phyloP scores from a whole-genome alignment of 345 rosid genomes.

The Passiflora organensis region DNA sequence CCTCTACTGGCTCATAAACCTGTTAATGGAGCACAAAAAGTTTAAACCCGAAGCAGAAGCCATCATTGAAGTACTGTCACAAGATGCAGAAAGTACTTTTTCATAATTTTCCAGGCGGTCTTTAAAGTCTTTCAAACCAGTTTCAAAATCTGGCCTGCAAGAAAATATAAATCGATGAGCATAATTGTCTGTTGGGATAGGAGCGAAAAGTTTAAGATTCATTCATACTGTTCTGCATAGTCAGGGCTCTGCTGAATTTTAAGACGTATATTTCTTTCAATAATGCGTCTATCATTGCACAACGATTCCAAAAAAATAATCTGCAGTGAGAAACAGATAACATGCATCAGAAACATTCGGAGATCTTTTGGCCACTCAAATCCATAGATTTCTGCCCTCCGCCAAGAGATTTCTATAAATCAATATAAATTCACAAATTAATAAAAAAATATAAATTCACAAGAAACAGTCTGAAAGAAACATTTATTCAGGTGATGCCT shows the following conservation, averaged over 20 bases:
- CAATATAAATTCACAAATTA: too few species aligned
- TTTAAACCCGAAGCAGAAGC: conserved; percentile 11
- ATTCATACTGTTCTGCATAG: conserved; percentile 88
- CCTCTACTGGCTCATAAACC: conserved; percentile 99
- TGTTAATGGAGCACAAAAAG: conserved; percentile 30
- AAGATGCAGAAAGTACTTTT: conserved; percentile 43
- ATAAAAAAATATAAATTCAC: too few species aligned
- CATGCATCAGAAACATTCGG: conserved; percentile 3
- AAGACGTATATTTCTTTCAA: conserved; percentile 95
- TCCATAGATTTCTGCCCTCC: neutral
- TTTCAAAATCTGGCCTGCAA: conserved; percentile 86
- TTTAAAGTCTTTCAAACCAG: conserved; percentile 84
- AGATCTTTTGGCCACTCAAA: conserved; percentile 1
- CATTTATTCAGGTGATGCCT: too few species aligned
- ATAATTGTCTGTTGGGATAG: conserved; percentile 12
- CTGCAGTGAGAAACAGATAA: conserved; percentile 32
- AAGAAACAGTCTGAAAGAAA: too few species aligned
- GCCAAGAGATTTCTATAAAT: neutral
- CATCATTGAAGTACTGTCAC: conserved; percentile 4
- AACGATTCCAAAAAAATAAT: conserved; percentile 95
- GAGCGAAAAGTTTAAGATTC: conserved; percentile 16
- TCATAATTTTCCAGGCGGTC: conserved; percentile 80
- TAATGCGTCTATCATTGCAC: conserved; percentile 89
- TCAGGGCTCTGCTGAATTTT: conserved; percentile 99
- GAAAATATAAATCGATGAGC: conserved; percentile 25